These are phyloP conservation scores for Takakia lepidozioides DNA, from an alignment of 225 moss, liverwort and hornwort genomes.

Conservation along the genomic window DNA sequence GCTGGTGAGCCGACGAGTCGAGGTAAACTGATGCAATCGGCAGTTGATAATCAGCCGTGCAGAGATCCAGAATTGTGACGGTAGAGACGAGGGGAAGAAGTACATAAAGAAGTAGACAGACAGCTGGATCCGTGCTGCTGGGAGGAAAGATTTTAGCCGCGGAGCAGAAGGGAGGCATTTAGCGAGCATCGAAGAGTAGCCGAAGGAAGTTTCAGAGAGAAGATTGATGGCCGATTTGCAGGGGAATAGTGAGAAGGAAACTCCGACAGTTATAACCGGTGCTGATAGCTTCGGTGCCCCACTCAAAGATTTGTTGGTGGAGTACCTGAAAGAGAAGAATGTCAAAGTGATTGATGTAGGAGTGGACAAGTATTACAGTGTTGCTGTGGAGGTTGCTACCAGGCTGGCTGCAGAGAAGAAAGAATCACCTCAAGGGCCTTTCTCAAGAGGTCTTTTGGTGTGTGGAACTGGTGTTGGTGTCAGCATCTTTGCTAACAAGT, in stretches of 20 bases:
- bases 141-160: too few relatives aligned
- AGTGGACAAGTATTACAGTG: slow-evolving; percentile 47
- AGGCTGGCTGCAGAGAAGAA: slow-evolving; percentile 36
- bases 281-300: slow-evolving; percentile 42
- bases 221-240: not conserved
- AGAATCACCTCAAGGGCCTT: not conserved
- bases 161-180: too few relatives aligned
- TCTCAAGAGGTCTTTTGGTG: slow-evolving; percentile 43
- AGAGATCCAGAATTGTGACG: too few relatives aligned
- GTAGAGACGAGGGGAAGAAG: too few relatives aligned
- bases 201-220: too few relatives aligned
- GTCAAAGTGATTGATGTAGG: slow-evolving; percentile 43
- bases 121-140: too few relatives aligned
- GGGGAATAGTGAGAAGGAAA: not conserved
- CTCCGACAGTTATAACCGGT: slow-evolving; percentile 28
- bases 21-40: too few relatives aligned
- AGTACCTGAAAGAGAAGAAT: slow-evolving; percentile 29
- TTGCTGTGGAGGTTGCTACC: slow-evolving; percentile 42
- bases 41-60: too few relatives aligned
- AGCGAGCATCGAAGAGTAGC: too few relatives aligned
- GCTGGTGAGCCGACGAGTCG: too few relatives aligned
- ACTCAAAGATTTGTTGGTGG: slow-evolving; percentile 24
- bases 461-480: slow-evolving; percentile 53
- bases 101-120: too few relatives aligned
- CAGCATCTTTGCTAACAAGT: slow-evolving; percentile 60